Conservation (phyloP, 768 basidiomycete species). For the Suillus americanus region DNA sequence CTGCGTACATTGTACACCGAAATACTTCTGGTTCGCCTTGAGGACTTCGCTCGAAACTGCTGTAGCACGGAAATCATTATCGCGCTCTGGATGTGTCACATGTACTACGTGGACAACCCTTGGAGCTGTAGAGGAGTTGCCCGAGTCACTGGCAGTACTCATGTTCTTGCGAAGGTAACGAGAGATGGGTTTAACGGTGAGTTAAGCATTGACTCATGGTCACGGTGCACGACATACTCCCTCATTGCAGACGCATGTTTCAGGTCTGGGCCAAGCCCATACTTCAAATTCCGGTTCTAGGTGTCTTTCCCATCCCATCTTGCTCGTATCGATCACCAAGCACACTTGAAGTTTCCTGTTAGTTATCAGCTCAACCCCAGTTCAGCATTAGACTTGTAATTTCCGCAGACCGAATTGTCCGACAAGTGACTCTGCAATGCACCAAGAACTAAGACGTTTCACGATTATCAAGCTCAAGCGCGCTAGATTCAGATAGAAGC, state of each 20-base stretch:
- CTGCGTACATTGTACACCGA: background rate
- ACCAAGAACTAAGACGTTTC: too few relatives aligned
- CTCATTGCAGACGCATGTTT: background rate
- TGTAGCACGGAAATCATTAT: background rate
- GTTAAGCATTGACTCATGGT: background rate
- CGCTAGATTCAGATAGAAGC: too few relatives aligned
- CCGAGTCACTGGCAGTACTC: background rate
- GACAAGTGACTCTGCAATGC: too few relatives aligned
- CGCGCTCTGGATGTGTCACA: background rate
- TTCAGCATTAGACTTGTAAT: background rate
- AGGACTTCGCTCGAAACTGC: background rate
- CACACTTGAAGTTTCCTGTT: background rate
- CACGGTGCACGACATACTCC: background rate
- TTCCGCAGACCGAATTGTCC: background rate
- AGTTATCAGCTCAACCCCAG: background rate
- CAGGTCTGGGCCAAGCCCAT: background rate
- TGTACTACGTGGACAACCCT: background rate
- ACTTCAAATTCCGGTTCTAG: background rate
- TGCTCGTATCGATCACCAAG: background rate
- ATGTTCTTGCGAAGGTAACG: background rate
- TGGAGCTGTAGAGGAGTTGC: background rate
- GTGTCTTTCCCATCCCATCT: background rate
- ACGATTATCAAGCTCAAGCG: too few relatives aligned
- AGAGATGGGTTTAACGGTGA: background rate
- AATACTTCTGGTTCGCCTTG: background rate